phyloP scores from a whole-genome alignment of 176 grass and related monocot genomes.

The Eleusine coracana region DNA sequence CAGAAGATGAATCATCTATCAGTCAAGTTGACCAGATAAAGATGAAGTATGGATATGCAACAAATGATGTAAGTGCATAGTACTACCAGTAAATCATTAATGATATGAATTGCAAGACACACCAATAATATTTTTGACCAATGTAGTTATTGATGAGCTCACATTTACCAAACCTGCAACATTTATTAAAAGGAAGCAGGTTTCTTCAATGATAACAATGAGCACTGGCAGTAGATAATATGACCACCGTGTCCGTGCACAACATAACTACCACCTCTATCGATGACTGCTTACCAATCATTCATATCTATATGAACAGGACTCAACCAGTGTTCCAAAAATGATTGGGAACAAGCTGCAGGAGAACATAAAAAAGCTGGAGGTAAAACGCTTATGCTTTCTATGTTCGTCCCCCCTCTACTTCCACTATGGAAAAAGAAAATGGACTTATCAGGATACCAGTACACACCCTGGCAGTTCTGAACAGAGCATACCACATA shows the following conservation, averaged over 20 bases:
- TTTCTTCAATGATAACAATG: neutral
- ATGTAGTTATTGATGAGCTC: neutral
- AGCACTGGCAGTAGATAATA: neutral
- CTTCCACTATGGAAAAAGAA: neutral
- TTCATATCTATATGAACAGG: constrained; percentile 55
- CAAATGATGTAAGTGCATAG: constrained; percentile 67
- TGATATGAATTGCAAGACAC: neutral
- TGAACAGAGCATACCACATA: constrained; percentile 9
- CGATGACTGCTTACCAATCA: neutral
- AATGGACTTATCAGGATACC: neutral
- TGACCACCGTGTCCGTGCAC: neutral
- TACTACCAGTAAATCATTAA: constrained; percentile 7
- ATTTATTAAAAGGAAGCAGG: neutral
- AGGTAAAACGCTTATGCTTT: constrained; percentile 57
- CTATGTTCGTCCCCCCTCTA: neutral
- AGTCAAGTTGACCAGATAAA: constrained; percentile 90
- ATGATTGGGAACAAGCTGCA: constrained; percentile 78
- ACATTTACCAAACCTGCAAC: constrained; percentile 3
- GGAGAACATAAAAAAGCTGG: constrained; percentile 84
- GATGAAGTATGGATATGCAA: constrained; percentile 86
- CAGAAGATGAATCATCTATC: constrained; percentile 53
- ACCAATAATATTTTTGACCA: neutral
- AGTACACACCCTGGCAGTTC: neutral
- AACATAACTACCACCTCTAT: neutral
- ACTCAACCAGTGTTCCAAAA: constrained; percentile 67